A percentile compares a stretch with the other conserved stretches of the same genome.
Evolutionary conservation across 2,329 filamentous ascomycete species (phyloP).

Genomic region (Colletotrichum incanum): DNA sequence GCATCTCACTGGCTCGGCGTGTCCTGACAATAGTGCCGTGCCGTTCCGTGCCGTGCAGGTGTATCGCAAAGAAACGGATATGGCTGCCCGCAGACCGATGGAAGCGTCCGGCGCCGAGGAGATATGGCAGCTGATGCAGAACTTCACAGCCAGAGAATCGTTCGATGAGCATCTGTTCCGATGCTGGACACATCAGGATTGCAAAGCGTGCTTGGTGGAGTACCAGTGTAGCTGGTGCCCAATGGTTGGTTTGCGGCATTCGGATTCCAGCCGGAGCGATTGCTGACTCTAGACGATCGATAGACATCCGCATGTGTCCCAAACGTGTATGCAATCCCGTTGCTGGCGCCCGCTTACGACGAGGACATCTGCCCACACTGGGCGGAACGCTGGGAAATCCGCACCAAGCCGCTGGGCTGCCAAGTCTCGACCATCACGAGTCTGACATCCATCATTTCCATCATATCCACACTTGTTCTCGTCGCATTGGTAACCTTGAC

Average conservation of each 20-base stretch:
- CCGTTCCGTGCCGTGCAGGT: background rate
- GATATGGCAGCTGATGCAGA: slow-evolving; percentile 42
- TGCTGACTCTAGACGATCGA: background rate
- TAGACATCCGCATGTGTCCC: slow-evolving; percentile 71
- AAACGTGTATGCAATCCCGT: slow-evolving; percentile 60
- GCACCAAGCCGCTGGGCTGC: slow-evolving; percentile 57
- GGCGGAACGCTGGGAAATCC: slow-evolving; percentile 58
- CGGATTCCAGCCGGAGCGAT: slow-evolving; percentile 11
- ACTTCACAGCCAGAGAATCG: slow-evolving; percentile 51
- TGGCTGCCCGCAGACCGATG: background rate
- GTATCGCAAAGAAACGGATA: background rate
- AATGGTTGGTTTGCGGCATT: slow-evolving; percentile 57
- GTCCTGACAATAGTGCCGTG: background rate
- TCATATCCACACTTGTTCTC: slow-evolving; percentile 51
- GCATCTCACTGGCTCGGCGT: background rate
- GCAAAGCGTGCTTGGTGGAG: slow-evolving; percentile 61
- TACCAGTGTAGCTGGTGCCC: slow-evolving; percentile 68
- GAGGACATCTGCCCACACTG: slow-evolving; percentile 69
- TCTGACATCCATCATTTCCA: slow-evolving; percentile 54
- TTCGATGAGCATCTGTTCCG: slow-evolving; percentile 60
- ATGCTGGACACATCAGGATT: slow-evolving; percentile 68
- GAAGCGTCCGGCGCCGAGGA: slow-evolving; percentile 2
- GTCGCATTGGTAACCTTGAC: slow-evolving; percentile 46
- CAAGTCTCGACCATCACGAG: slow-evolving; percentile 60
- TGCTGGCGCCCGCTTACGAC: slow-evolving; percentile 67